Base-by-base conservation (phyloP, 495 filamentous ascomycete species). In the Talaromyces ruber region DNA sequence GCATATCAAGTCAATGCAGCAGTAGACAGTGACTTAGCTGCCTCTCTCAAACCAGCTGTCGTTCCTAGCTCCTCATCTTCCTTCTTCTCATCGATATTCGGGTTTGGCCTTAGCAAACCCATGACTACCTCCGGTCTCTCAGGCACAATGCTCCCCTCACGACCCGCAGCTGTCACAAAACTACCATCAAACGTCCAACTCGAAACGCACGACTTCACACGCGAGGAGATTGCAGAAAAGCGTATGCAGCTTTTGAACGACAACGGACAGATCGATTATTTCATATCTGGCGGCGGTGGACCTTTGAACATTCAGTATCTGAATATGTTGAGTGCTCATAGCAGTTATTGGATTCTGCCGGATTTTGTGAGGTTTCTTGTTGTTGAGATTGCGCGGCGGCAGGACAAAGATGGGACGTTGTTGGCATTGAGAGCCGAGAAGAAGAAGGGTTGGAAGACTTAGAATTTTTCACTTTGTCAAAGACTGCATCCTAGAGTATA, bases 291-390 rank as follows among this genome's bases (percentile, higher is more conserved):
- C 50, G 89, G 90, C 0, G 85, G 88, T 22, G 91, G 93, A 0
- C 82, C 92, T 4, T 77, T 98, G 28, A 93, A 95, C 73, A 90
- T 97, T 58, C 93, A 97, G 77, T 98, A 98, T 70, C 72, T 97
- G 4, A 97, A 95, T 65, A 98, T 98, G 93, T 73, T 98, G 62
- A 89, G 91, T 61, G 94, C 94, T n/a, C 94, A 98, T 73, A 92
- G 89, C 62, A 91, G 88, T 64, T 98, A 98, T 67, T 98, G 94
- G 94, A 82, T 82, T 9, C 84, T 87, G 65, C 80, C 81, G 61
- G 94, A 98, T 70, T 90, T 98, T 73, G 85, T 94, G 25, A 75
- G 93, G 39, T 86, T 98, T 69, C 69, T 97, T 58, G 93, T 96
- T 21, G 73, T 91, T 43, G 94, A 98, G 74, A 84, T 93, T 66